A percentile compares a stretch with the other conserved stretches of the same genome.
Conservation (phyloP, 805 yeast species). For the Ogataea populi-albae region DNA sequence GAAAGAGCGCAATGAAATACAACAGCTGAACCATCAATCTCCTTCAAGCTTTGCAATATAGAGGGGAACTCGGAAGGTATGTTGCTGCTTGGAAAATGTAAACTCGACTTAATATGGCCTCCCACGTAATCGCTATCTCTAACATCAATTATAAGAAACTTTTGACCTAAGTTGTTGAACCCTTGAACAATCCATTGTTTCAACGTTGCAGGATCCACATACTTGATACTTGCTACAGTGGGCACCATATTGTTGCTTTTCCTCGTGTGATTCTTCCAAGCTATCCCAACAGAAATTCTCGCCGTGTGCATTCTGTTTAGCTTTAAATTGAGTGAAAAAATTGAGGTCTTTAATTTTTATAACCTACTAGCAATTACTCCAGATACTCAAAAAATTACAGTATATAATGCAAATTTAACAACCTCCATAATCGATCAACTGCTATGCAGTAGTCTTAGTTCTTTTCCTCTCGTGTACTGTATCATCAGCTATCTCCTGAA, state of each 20-base stretch:
- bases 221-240: slow-evolving; percentile 43
- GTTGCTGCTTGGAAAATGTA: slow-evolving; percentile 52
- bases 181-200: slow-evolving; percentile 44
- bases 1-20: slow-evolving; percentile 90
- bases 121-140: slow-evolving; percentile 82
- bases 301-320: too few species aligned
- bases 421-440: too few species aligned
- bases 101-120: slow-evolving; percentile 59
- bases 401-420: too few species aligned
- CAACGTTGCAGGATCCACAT: slow-evolving; percentile 44
- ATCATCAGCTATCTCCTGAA: too few species aligned
- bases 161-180: slow-evolving; percentile 37
- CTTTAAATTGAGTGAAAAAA: too few species aligned
- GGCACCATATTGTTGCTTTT: slow-evolving; percentile 10
- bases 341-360: too few species aligned
- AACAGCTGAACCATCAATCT: slow-evolving; percentile 42
- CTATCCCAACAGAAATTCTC: too few species aligned
- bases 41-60: slow-evolving; percentile 35
- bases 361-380: too few species aligned
- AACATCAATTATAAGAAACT: slow-evolving; percentile 70
- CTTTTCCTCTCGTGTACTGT: too few species aligned
- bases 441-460: too few species aligned
- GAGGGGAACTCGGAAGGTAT: slow-evolving; percentile 40
- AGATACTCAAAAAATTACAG: too few species aligned
- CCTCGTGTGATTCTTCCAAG: too few species aligned